Percentiles rank a stretch among this genome's conserved stretches.
phyloP scores from a whole-genome alignment of 2,329 filamentous ascomycete species.

The Trichoderma guizhouense region DNA sequence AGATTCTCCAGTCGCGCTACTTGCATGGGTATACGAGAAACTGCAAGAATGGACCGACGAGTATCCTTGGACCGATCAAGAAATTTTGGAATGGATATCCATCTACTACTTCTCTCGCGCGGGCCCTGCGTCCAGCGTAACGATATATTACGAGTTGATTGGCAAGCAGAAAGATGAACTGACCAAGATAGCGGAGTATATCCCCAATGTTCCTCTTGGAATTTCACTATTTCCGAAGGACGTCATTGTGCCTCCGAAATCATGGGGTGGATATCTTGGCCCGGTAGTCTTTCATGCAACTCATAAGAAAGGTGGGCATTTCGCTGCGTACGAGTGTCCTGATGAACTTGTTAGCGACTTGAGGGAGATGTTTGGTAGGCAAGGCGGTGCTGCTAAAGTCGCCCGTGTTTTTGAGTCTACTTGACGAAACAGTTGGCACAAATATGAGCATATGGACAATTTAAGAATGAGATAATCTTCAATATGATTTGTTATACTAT shows the following conservation, averaged over 20 bases:
- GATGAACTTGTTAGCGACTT: constrained; percentile 52
- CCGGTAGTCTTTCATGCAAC: constrained; percentile 55
- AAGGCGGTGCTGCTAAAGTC: neutral
- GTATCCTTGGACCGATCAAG: constrained; percentile 72
- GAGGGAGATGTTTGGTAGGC: constrained; percentile 28
- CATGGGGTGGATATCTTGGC: constrained; percentile 58
- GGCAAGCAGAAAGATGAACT: constrained; percentile 36
- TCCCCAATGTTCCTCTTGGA: constrained; percentile 40
- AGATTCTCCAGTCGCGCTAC: constrained; percentile 66
- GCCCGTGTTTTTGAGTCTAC: neutral
- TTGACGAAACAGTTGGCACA: neutral
- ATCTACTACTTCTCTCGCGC: constrained; percentile 70
- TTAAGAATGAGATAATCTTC: neutral
- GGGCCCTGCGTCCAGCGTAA: constrained; percentile 62
- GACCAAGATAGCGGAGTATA: constrained; percentile 26
- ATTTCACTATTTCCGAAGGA: constrained; percentile 58
- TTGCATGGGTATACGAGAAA: constrained; percentile 82
- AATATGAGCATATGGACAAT: neutral
- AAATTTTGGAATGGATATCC: constrained; percentile 70
- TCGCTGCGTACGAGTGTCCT: constrained; percentile 58
- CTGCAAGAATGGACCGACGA: constrained; percentile 71
- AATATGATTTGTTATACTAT: neutral
- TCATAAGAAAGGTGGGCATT: constrained; percentile 55
- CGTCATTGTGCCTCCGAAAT: constrained; percentile 49
- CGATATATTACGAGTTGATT: constrained; percentile 69